Base-by-base conservation (phyloP, 768 basidiomycete species). In the Paxillus rubicundulus region DNA sequence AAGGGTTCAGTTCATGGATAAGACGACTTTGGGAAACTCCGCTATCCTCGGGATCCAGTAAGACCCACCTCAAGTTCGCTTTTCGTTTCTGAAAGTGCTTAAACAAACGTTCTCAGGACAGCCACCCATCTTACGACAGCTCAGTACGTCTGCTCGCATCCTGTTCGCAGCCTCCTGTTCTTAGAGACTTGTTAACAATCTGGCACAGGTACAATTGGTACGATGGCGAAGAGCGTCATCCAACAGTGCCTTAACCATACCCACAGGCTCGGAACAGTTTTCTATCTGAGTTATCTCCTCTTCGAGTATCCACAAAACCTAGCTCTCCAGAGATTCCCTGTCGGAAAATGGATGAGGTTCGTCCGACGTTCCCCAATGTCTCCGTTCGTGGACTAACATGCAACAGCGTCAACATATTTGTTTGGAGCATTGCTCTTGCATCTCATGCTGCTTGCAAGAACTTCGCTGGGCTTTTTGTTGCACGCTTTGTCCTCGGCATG, bases 1-100 rank as follows among this genome's bases (percentile, higher is more conserved):
- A n/a, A 83, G 86, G 79, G 77, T 89, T n/a, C 86, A 88, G 62
- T 87, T 83, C 54, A 87, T 87, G 84, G 87, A 88, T 56, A 87
- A 88, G 69, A 84, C 82, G 0, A 89, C 86, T 0, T 70, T 88
- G 4, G 86, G 85, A 1, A 81, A 76, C 52, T 61, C 85, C 1
- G 81, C 87, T 2, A 86, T 89, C 55, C 74, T 89, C 40, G 87
- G 87, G 1, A 88, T 89, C 60, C 70, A 72, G 87, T 85, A 33
- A 54, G 77, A 55, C 39, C 49, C 17, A 13, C 27, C 4, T 21
- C 13, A 28, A 1, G 18, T 9, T 9, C 12, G 33, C 9, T 42
- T 27, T 6, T 53, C 52, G 24, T 24, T 24, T 24, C 50, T 37
- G 54, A 47, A 38, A 27, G 3, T 34, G 40, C 33, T 33, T 1